These are phyloP conservation scores for Piloderma croceum DNA, from an alignment of 768 basidiomycete genomes.

Conservation along the genomic window DNA sequence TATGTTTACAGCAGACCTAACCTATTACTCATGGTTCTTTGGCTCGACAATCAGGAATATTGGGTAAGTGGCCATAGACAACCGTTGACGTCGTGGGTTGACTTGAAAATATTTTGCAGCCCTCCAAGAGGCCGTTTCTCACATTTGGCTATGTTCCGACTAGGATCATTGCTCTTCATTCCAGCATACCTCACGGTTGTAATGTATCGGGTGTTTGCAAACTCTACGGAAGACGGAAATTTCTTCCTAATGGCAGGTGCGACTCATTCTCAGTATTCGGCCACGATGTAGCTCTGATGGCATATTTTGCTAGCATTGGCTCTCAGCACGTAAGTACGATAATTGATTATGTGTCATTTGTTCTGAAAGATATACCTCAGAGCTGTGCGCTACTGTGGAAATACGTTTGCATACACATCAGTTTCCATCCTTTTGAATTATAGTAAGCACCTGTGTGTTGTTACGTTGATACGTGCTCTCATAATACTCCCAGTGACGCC, in stretches of 20 bases:
- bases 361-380: constrained; percentile 31
- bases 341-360: constrained; percentile 1
- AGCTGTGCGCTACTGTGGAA: constrained; percentile 82
- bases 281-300: constrained; percentile 5
- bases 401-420: constrained; percentile 86
- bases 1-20: too few relatives aligned
- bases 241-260: constrained; percentile 75
- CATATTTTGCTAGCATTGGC: constrained; percentile 47
- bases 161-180: constrained; percentile 81
- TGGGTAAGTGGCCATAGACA: constrained; percentile 32
- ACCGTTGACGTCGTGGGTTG: too few relatives aligned
- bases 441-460: constrained; percentile 39
- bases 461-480: constrained; percentile 2
- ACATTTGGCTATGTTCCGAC: constrained; percentile 84
- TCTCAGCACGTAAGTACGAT: constrained; percentile 69
- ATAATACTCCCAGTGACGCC: constrained; percentile 67
- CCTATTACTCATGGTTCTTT: too few relatives aligned
- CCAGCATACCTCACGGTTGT: constrained; percentile 82
- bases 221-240: constrained; percentile 62
- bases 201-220: constrained; percentile 69
- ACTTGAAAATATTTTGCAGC: constrained; percentile 30
- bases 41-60: constrained; percentile 69
- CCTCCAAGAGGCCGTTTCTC: constrained; percentile 81
- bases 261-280: constrained; percentile 22
- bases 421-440: constrained; percentile 86